phyloP scores from a whole-genome alignment of 257 asterid species.

The Penstemon newberryi region DNA sequence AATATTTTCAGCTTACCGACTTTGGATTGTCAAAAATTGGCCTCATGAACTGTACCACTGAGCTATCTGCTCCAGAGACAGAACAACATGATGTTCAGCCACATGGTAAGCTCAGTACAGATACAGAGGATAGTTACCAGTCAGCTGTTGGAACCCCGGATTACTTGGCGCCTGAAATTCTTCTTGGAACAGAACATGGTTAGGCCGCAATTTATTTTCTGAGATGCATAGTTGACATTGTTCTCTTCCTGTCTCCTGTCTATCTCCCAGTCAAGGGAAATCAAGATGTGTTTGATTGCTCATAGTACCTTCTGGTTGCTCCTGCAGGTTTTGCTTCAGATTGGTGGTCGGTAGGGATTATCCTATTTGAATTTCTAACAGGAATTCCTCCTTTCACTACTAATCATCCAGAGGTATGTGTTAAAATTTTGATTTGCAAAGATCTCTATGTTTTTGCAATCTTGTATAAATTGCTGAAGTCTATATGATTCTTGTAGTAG shows the following conservation, averaged over 20 bases:
- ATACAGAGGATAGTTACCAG: slow-evolving; percentile 41
- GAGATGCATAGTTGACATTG: slow-evolving; percentile 24
- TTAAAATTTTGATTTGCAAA: slow-evolving; percentile 15
- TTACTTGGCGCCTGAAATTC: slow-evolving; percentile 98
- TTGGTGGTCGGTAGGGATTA: slow-evolving; percentile 97
- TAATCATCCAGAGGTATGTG: slow-evolving; percentile 80
- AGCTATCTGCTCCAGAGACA: slow-evolving; percentile 58
- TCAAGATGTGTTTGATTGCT: slow-evolving; percentile 26
- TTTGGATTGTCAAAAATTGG: slow-evolving; percentile 96
- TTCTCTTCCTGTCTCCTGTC: slow-evolving; percentile 27
- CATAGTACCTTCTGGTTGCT: slow-evolving; percentile 31
- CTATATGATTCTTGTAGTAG: slow-evolving; percentile 15
- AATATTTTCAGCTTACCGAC: slow-evolving; percentile 83
- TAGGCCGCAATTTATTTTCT: slow-evolving; percentile 29
- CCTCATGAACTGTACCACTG: slow-evolving; percentile 88
- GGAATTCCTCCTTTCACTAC: slow-evolving; percentile 86
- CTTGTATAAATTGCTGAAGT: slow-evolving; percentile 19
- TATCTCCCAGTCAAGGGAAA: slow-evolving; percentile 7
- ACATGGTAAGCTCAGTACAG: slow-evolving; percentile 46
- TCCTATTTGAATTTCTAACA: slow-evolving; percentile 76
- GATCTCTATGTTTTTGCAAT: slow-evolving; percentile 20
- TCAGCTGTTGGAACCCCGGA: slow-evolving; percentile 99
- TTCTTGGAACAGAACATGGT: slow-evolving; percentile 96
- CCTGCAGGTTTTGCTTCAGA: slow-evolving; percentile 80
- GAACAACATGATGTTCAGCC: slow-evolving; percentile 38